Conservation (phyloP, 208 protist species). For the Crithidia expoeki region DNA sequence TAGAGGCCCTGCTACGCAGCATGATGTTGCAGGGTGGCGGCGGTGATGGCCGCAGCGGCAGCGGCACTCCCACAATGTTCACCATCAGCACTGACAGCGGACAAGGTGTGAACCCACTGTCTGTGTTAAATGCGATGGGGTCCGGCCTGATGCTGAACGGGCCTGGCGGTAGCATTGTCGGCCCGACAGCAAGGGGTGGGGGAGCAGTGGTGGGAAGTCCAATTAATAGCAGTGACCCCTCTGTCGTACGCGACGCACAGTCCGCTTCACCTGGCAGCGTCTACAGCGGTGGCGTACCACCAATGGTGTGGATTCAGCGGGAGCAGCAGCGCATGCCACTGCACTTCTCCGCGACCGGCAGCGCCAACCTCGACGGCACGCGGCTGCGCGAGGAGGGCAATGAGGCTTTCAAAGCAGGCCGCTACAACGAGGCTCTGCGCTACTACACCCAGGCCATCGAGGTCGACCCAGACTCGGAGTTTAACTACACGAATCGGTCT, state of each 20-base stretch:
- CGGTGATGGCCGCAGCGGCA: conserved; percentile 1
- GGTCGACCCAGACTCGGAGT: conserved; percentile 50
- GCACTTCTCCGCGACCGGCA: conserved; percentile 24
- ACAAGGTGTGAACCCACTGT: conserved; percentile 13
- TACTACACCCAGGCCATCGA: conserved; percentile 75
- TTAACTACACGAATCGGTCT: conserved; percentile 76
- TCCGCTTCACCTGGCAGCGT: conserved; percentile 43
- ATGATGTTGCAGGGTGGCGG: conserved; percentile 19
- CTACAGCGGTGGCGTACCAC: conserved; percentile 58
- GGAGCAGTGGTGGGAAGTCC: too few species aligned
- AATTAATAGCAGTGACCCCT: background rate
- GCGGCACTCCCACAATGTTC: conserved; percentile 20
- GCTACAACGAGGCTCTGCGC: conserved; percentile 55
- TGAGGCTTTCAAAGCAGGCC: conserved; percentile 52
- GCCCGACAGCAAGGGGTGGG: background rate
- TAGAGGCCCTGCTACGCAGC: conserved; percentile 25
- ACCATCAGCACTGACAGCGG: conserved; percentile 26
- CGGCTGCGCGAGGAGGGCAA: conserved; percentile 75
- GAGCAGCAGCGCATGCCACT: conserved; percentile 61
- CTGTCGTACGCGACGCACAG: background rate
- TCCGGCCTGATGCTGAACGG: conserved; percentile 17
- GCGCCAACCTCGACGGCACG: conserved; percentile 32
- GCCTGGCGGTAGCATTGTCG: background rate
- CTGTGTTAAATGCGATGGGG: conserved; percentile 23
- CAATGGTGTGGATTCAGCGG: conserved; percentile 68